phyloP scores from a whole-genome alignment of 306 rosid genomes.

The Fragaria ananassa region DNA sequence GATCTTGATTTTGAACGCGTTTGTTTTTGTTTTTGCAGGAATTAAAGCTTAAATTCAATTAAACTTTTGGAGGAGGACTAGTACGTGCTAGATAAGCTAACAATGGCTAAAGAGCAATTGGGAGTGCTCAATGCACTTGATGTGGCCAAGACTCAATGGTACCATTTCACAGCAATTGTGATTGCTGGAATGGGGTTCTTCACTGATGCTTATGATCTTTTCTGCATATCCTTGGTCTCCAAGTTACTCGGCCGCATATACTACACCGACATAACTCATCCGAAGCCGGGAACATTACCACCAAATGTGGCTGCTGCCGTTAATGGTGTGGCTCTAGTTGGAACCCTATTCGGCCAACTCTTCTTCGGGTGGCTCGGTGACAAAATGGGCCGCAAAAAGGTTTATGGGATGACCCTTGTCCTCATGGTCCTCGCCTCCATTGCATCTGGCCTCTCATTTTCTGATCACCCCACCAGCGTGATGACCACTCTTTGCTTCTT shows the following conservation, averaged over 20 bases:
- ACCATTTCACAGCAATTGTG: constrained; percentile 88
- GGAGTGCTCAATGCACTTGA: constrained; percentile 84
- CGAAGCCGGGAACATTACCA: constrained; percentile 66
- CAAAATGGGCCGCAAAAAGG: constrained; percentile 72
- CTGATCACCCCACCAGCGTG: constrained; percentile 37
- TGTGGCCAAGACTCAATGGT: constrained; percentile 73
- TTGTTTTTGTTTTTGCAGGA: constrained; percentile 1
- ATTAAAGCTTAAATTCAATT: background rate
- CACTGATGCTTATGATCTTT: constrained; percentile 89
- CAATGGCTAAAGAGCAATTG: constrained; percentile 44
- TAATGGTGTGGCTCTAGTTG: constrained; percentile 71
- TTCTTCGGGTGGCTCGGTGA: constrained; percentile 99
- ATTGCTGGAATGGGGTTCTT: constrained; percentile 97
- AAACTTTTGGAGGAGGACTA: background rate
- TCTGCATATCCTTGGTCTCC: constrained; percentile 78
- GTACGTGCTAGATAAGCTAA: background rate
- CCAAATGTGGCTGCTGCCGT: constrained; percentile 67
- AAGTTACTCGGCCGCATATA: constrained; percentile 67
- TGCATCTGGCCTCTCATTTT: constrained; percentile 68
- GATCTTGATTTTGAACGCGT: background rate
- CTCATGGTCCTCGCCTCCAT: constrained; percentile 71
- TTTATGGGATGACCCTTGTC: constrained; percentile 70
- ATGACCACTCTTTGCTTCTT: constrained; percentile 73
- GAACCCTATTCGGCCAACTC: constrained; percentile 76
- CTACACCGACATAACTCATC: constrained; percentile 20